phyloP scores from a whole-genome alignment of 345 rosid genomes.

The Zanthoxylum bungeanum region DNA sequence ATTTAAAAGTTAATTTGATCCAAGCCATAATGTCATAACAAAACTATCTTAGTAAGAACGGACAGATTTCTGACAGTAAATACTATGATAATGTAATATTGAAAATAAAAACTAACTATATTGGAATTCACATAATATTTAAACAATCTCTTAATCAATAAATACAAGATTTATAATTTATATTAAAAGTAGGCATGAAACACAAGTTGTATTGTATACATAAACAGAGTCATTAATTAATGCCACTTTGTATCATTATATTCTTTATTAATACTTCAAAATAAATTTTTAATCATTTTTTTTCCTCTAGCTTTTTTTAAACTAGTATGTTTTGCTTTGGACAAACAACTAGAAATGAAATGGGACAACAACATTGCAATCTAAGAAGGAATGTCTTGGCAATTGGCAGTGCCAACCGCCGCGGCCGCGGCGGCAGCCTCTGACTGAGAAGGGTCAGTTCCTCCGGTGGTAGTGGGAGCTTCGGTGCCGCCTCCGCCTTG shows the following conservation, averaged over 20 bases:
- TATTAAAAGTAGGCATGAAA: too few species aligned
- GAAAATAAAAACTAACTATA: too few species aligned
- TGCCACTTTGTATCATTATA: background rate
- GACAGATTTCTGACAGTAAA: too few species aligned
- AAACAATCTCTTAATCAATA: background rate
- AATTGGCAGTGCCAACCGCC: slow-evolving; percentile 18
- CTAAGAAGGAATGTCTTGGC: slow-evolving; percentile 21
- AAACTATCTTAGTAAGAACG: too few species aligned
- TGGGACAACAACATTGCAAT: background rate
- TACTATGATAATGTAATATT: background rate
- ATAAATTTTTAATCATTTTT: too few species aligned
- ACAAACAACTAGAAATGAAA: background rate
- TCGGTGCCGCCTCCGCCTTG: slow-evolving; percentile 47
- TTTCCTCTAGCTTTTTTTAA: too few species aligned
- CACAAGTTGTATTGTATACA: background rate
- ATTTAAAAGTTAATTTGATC: too few species aligned
- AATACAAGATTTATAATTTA: too few species aligned
- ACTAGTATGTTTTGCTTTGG: background rate
- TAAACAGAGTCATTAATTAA: too few species aligned
- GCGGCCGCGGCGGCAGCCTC: background rate
- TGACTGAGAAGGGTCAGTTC: slow-evolving; percentile 13
- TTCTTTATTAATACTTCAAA: too few species aligned
- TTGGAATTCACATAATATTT: background rate
- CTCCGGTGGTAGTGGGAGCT: slow-evolving; percentile 48
- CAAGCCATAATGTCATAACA: too few species aligned